phyloP scores from a whole-genome alignment of 331 rosid genomes.

The Dryas integrifolia region DNA sequence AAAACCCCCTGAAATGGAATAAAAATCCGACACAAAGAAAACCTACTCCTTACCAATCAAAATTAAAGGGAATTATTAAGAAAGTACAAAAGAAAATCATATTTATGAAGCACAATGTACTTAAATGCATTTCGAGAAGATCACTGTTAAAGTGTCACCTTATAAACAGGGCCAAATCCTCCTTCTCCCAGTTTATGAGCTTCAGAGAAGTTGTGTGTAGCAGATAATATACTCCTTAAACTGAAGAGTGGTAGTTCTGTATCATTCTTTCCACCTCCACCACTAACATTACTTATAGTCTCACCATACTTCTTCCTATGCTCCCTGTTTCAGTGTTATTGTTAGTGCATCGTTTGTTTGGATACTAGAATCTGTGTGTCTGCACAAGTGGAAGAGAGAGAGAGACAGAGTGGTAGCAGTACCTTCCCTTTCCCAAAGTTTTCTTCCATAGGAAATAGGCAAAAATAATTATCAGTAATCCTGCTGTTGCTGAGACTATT shows the following conservation, averaged over 20 bases:
- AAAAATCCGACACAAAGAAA: not conserved
- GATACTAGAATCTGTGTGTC: not conserved
- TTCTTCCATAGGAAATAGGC: not conserved
- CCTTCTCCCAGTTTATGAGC: slow-evolving; percentile 28
- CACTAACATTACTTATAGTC: no score
- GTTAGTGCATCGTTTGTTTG: not conserved
- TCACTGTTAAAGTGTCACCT: slow-evolving; percentile 5
- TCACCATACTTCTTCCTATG: slow-evolving; percentile 9
- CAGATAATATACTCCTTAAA: slow-evolving; percentile 8
- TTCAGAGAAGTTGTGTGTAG: slow-evolving; percentile 31
- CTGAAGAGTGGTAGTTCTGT: not conserved
- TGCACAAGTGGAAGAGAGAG: not conserved
- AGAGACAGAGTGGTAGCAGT: not conserved
- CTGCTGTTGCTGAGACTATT: not conserved
- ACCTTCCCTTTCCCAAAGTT: slow-evolving; percentile 5
- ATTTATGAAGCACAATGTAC: no score
- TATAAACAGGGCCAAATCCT: slow-evolving; percentile 37
- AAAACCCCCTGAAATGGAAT: slow-evolving; percentile 20
- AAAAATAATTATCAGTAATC: not conserved
- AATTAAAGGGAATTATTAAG: not conserved
- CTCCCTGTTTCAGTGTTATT: not conserved
- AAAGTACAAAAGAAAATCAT: not conserved
- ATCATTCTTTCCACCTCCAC: no score
- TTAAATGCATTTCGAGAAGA: no score
- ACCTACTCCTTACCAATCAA: not conserved